Evolutionary conservation across 2,329 filamentous ascomycete genomes (phyloP), one percentile per base, ranked within the genome.

Genomic region (Grosmannia huntii): DNA sequence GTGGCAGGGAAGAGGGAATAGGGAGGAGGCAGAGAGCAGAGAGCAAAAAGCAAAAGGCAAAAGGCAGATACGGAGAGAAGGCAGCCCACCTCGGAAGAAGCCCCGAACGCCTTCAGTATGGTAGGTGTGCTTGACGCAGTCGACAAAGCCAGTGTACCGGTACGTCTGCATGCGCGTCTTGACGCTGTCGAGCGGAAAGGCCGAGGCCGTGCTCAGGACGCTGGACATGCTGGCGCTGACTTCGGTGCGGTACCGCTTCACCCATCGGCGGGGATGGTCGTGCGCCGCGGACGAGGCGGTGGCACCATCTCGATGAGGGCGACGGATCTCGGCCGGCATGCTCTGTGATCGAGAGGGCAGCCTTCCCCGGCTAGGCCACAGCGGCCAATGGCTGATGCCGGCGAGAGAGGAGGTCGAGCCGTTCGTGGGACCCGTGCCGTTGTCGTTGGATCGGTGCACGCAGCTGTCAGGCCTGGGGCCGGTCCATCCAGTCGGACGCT

Each of bases 141-240:
- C 85, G 67, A 80, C 71, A 70, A 88, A 89, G 64, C 81, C 88
- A 64, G 80, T 78, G 72, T 87, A 91, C 62, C 86, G 83, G 72
- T 94, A 92, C 64, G 87, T 88, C 75, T 95, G 89, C 83, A 94
- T 89, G 67, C 89, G 87, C 58, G 87, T 91, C 76, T 95, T 95
- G 69, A 92, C 86, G 66, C 89, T 92, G 70, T 95, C 89, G 64
- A 95, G 81, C 25, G 89, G 89, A 68, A 92, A 95, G n/a, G 89
- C 86, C 63, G 81, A 78, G 67, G 90, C 79, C 49, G 89, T 94
- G 44, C 87, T 90, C 59, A 92, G 77, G 63, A 91, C 78, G 70
- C 86, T 91, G 68, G 86, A 87, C 46, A 83, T 77, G 71, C 85
- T 87, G 51, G 89, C 89, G 61, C 88, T 83, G 64, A 94, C 83